These are phyloP conservation scores for Boletus vermiculosoides DNA, from an alignment of 768 basidiomycete species.

Conservation along the genomic window DNA sequence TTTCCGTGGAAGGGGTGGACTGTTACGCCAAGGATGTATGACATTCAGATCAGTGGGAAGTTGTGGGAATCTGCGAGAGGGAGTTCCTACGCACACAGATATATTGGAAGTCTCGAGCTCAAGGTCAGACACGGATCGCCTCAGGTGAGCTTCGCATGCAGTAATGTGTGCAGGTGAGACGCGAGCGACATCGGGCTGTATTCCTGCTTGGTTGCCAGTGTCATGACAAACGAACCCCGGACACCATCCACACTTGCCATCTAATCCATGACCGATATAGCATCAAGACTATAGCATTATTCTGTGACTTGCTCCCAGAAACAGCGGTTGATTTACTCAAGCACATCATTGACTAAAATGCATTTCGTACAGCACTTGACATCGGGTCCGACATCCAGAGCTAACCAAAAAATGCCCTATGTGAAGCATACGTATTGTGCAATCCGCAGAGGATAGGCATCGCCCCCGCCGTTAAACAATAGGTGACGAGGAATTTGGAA, in stretches of 20 bases:
- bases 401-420: not conserved
- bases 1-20: not conserved
- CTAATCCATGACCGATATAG: not conserved
- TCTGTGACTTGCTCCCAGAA: not conserved
- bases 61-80: slow-evolving; percentile 8
- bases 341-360: not conserved
- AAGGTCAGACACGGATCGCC: slow-evolving; percentile 3
- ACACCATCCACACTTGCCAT: slow-evolving; percentile 10
- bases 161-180: slow-evolving; percentile 8
- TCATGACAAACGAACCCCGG: slow-evolving; percentile 20
- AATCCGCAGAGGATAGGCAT: not conserved
- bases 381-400: not conserved
- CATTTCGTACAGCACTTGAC: slow-evolving; percentile 2
- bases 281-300: not conserved
- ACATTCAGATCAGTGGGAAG: not conserved
- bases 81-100: slow-evolving; percentile 14
- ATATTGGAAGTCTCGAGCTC: slow-evolving; percentile 4
- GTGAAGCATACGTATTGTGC: not conserved
- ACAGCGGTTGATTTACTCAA: not conserved
- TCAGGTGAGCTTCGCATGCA: slow-evolving; percentile 26
- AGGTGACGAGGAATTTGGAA: slow-evolving; percentile 1
- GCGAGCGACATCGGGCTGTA: not conserved
- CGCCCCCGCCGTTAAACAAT: slow-evolving; percentile 5
- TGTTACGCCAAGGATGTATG: slow-evolving; percentile 2
- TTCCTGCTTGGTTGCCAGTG: not conserved